These are phyloP conservation scores for Starmera quercuum DNA, from an alignment of 805 yeast species.

Conservation along the genomic window DNA sequence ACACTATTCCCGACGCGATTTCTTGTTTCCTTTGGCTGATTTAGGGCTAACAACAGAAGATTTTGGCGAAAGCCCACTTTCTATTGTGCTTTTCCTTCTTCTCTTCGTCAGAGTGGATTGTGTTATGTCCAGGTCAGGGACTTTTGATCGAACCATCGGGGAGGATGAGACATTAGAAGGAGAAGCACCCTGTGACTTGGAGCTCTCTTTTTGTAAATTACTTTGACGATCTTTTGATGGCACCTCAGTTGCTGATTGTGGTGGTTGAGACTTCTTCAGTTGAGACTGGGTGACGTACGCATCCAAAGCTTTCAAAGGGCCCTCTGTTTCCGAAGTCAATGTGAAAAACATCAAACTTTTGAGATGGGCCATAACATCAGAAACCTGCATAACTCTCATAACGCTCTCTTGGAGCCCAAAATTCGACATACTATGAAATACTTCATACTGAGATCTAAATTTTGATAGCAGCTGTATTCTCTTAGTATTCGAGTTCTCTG, in stretches of 20 bases:
- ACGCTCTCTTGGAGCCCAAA: conserved; percentile 61
- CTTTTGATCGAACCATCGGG: conserved; percentile 8
- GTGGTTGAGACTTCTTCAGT: conserved; percentile 7
- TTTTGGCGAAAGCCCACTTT: conserved; percentile 17
- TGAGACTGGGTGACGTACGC: conserved; percentile 21
- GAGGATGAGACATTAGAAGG: conserved; percentile 4
- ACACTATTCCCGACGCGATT: neutral
- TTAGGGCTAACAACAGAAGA: conserved; percentile 3
- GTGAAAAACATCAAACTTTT: conserved; percentile 58
- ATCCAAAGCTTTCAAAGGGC: conserved; percentile 52
- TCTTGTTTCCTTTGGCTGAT: neutral
- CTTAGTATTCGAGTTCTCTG: conserved; percentile 3
- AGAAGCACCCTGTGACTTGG: conserved; percentile 2
- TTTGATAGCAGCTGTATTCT: conserved; percentile 18
- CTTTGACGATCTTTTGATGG: neutral
- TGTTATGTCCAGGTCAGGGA: conserved; percentile 21
- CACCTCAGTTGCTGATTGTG: conserved; percentile 2
- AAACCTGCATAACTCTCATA: conserved; percentile 64
- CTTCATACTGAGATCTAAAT: conserved; percentile 32
- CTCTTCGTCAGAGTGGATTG: conserved; percentile 28
- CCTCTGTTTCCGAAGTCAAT: conserved; percentile 34
- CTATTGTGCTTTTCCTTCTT: conserved; percentile 21
- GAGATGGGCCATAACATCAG: conserved; percentile 72
- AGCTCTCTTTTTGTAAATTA: conserved; percentile 1
- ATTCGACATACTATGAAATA: conserved; percentile 40